Conservation (phyloP, 345 rosid species). For the Lenwebbia sp. region DNA sequence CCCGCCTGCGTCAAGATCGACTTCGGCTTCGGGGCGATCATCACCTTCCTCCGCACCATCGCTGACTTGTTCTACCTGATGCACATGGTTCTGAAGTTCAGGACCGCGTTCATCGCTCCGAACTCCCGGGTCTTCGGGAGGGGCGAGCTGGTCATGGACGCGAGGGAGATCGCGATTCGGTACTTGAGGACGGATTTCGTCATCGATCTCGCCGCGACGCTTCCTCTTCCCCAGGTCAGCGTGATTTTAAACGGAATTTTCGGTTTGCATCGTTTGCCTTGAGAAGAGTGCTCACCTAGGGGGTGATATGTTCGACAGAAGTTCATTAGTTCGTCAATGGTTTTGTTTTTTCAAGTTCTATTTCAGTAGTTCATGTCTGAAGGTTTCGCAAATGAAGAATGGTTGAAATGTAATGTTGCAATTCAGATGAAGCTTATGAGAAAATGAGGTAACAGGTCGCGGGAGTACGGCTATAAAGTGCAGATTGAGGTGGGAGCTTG, state of each 20-base stretch:
- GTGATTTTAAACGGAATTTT: background rate
- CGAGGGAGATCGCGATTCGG: constrained; percentile 43
- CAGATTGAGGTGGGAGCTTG: background rate
- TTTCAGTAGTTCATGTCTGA: background rate
- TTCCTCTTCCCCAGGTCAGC: constrained; percentile 85
- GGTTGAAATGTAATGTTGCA: background rate
- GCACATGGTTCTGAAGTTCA: constrained; percentile 61
- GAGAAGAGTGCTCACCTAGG: background rate
- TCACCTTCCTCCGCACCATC: constrained; percentile 57
- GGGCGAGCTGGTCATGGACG: constrained; percentile 78
- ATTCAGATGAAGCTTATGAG: background rate
- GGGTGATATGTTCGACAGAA: background rate
- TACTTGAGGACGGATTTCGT: constrained; percentile 52
- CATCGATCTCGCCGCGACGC: constrained; percentile 53
- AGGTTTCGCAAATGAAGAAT: background rate
- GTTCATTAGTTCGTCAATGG: background rate
- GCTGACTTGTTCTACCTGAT: constrained; percentile 54
- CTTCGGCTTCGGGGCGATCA: constrained; percentile 28
- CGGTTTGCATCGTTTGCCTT: background rate
- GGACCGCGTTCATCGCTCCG: constrained; percentile 61
- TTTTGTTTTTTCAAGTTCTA: background rate
- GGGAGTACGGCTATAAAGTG: background rate
- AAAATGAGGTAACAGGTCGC: background rate
- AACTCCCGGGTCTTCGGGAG: constrained; percentile 67
- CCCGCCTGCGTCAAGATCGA: constrained; percentile 47